Evolutionary conservation across 1,139 yeast genomes (phyloP).

Genomic region (Scheffersomyces segobiensis): DNA sequence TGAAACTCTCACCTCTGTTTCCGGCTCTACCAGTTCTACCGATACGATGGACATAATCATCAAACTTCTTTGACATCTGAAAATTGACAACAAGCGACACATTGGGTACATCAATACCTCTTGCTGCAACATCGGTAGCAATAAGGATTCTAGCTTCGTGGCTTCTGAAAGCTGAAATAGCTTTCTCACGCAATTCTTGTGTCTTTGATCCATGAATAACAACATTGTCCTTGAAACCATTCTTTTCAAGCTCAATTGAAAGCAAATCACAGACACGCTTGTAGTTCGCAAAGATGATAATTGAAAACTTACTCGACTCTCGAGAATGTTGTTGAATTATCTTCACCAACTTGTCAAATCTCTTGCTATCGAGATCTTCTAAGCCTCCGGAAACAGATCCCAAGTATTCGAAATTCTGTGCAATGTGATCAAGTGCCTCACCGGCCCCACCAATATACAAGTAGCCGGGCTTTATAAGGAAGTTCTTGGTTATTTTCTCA

Average conservation of each 20-base stretch:
- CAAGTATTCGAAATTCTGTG: conserved; percentile 63
- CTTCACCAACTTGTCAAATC: conserved; percentile 25
- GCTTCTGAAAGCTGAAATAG: conserved; percentile 61
- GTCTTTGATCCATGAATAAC: conserved; percentile 84
- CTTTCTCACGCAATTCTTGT: conserved; percentile 84
- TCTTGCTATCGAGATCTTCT: conserved; percentile 22
- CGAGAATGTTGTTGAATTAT: conserved; percentile 30
- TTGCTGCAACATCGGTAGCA: conserved; percentile 92
- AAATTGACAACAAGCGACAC: conserved; percentile 83
- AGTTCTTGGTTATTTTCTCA: conserved; percentile 62
- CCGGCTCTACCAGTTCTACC: conserved; percentile 99
- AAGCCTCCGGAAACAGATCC: conserved; percentile 11
- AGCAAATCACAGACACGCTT: conserved; percentile 72
- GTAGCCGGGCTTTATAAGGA: conserved; percentile 61
- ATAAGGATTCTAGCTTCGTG: conserved; percentile 67
- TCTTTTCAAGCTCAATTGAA: conserved; percentile 46
- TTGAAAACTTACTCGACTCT: conserved; percentile 36
- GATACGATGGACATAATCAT: conserved; percentile 86
- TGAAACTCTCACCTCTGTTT: conserved; percentile 67
- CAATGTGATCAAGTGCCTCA: conserved; percentile 65
- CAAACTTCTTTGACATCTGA: conserved; percentile 73
- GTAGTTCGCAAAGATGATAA: conserved; percentile 80
- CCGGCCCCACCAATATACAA: conserved; percentile 67
- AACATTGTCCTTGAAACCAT: conserved; percentile 50
- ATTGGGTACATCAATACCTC: conserved; percentile 86